These are phyloP conservation scores for Paramecium caudatum DNA, from an alignment of 73 alveolate species.

Conservation along the genomic window DNA sequence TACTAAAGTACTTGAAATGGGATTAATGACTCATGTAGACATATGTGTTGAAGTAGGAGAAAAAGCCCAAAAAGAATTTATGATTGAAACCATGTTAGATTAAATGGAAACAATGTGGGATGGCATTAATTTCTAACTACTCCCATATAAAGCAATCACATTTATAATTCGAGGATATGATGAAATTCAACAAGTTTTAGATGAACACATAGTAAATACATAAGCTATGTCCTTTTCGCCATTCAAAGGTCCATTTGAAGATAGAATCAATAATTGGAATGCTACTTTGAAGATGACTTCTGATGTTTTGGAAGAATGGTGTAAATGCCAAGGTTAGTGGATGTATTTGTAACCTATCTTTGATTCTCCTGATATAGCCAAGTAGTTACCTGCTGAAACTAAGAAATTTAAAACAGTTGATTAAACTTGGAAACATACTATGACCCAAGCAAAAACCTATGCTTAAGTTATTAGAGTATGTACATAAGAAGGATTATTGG, in stretches of 20 bases:
- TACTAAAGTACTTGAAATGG: slow-evolving; percentile 95
- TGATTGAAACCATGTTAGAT: slow-evolving; percentile 86
- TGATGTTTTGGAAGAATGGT: slow-evolving; percentile 99
- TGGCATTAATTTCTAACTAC: slow-evolving; percentile 80
- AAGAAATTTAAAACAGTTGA: slow-evolving; percentile 95
- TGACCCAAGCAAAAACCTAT: slow-evolving; percentile 91
- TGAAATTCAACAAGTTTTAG: slow-evolving; percentile 84
- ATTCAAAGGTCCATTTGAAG: slow-evolving; percentile 99
- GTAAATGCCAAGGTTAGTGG: slow-evolving; percentile 97
- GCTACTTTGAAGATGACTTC: slow-evolving; percentile 96
- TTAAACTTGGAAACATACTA: slow-evolving; percentile 93
- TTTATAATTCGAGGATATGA: slow-evolving; percentile 88
- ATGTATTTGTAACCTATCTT: slow-evolving; percentile 97
- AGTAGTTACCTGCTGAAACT: slow-evolving; percentile 96
- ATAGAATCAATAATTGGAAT: slow-evolving; percentile 99
- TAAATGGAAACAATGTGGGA: slow-evolving; percentile 95
- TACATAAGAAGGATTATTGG: slow-evolving; percentile 91
- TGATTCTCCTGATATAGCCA: slow-evolving; percentile 97
- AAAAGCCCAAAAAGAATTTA: slow-evolving; percentile 91
- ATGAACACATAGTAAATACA: slow-evolving; percentile 98
- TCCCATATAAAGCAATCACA: slow-evolving; percentile 82
- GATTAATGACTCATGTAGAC: slow-evolving; percentile 94
- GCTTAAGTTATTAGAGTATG: slow-evolving; percentile 93
- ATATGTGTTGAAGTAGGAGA: slow-evolving; percentile 99
- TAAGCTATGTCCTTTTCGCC: slow-evolving; percentile 99